Base-by-base conservation (phyloP, 306 rosid species). In the Castanea sativa region DNA sequence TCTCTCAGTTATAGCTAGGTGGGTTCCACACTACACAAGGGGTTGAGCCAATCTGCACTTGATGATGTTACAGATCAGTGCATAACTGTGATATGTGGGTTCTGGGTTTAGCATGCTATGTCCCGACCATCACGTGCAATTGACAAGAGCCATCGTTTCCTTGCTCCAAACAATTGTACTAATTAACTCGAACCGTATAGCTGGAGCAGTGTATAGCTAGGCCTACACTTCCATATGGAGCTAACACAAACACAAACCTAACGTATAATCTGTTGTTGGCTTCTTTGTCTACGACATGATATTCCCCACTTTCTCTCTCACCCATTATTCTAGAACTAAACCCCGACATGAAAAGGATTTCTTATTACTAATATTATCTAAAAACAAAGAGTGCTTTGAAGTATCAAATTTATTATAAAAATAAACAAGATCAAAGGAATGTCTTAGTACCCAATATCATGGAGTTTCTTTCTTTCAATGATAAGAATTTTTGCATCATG, bases 311-410 rank as follows among this genome's bases (percentile, higher is more conserved):
- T 56, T 57, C 18, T 79, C 83, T 82, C 85, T 49, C 80, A 57
- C 56, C 65, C 43, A 23, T 69, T 76, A 23, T 78, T 79, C 55
- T 77, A 67, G 68, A 79, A 55, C 73, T 71, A 83, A 79, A 41
- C 80, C 71, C 81, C 90, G 90, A 88, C 91, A 84, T 8, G 12
- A 41, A 51, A 73, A 59, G 79, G 81, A 85, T 82, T 84, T 80
- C 19, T 76, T 55, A 23, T 38, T 45, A 64, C 30, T 81, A 74
- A 41, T 41, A 41, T 80, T 61, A 51, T 59, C 68, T 27, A 15
- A 20, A 64, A 75, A 63, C 78, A 69, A 8, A 58, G 51, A 69
- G 77, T 41, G 35, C 59, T 69, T 55, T 76, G 53, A 53, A 68
- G 76, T 25, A 64, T 69, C 35, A 60, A 15, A 57, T 6, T 6